Percentiles rank a stretch among this genome's conserved stretches.
Conservation (phyloP, 495 filamentous ascomycete genomes). For the Hypoxylon lenormandii region DNA sequence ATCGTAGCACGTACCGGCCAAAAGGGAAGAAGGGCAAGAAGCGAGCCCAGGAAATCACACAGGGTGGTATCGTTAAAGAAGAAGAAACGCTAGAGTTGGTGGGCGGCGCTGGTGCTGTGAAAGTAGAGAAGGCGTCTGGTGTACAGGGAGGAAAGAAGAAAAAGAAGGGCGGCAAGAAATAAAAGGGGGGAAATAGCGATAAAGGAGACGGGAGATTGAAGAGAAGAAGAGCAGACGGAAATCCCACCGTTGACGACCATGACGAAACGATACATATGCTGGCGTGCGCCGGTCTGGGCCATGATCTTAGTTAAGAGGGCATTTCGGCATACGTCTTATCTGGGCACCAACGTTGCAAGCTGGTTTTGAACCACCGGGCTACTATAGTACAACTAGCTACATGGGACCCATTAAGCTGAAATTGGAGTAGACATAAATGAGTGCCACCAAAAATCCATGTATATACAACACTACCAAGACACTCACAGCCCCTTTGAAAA, state of each 20-base stretch:
- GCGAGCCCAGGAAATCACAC: conserved; percentile 78
- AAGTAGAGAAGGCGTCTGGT: conserved; percentile 66
- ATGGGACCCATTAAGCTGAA: not conserved
- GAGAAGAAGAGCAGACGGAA: no score
- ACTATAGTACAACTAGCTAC: not conserved
- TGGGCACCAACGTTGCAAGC: conserved; percentile 2
- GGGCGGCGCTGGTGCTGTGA: conserved; percentile 70
- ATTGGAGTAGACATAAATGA: conserved; percentile 20
- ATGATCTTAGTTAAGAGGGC: not conserved
- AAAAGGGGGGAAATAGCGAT: conserved; percentile 25
- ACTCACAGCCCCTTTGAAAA: not conserved
- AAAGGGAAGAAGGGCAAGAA: conserved; percentile 93
- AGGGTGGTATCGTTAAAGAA: conserved; percentile 81
- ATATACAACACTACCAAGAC: conserved; percentile 34
- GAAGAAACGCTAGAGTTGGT: conserved; percentile 73
- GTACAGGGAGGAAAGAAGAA: conserved; percentile 73
- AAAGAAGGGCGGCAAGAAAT: conserved; percentile 80
- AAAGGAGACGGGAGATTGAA: not conserved
- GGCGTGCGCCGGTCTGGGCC: not conserved
- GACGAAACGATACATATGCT: no score
- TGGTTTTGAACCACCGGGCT: not conserved
- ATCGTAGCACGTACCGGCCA: conserved; percentile 86
- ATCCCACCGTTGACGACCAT: no score
- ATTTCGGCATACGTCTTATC: conserved; percentile 12
- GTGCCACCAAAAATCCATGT: conserved; percentile 35